Percentiles rank a stretch among this genome's conserved stretches.
phyloP scores from a whole-genome alignment of 139 green algal genomes.

The Gonium pectorale region DNA sequence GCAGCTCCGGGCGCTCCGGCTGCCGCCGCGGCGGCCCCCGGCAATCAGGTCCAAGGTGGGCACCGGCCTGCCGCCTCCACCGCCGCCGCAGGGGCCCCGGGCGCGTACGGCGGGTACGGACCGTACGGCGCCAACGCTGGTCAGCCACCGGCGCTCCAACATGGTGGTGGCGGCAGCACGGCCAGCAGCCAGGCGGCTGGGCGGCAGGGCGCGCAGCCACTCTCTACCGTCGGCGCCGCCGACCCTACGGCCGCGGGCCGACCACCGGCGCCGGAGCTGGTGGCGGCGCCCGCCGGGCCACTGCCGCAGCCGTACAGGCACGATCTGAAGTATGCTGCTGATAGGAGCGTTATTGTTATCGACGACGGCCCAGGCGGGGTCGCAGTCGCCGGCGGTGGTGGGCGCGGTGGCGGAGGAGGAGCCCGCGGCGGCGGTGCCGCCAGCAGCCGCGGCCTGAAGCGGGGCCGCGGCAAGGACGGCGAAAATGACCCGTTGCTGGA shows the following conservation, averaged over 20 bases:
- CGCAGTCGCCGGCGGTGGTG: neutral
- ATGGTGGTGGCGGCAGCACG: neutral
- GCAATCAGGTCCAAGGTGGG: neutral
- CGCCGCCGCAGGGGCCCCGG: neutral
- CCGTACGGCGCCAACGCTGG: no score
- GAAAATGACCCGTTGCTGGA: slow-evolving; percentile 6
- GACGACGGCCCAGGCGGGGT: neutral
- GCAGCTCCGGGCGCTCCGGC: no score
- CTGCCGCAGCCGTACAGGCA: slow-evolving; percentile 11
- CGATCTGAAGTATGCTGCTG: neutral
- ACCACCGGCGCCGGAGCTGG: neutral
- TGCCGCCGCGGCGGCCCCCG: neutral
- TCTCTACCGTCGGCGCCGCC: neutral
- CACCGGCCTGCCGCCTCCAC: no score
- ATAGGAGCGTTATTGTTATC: slow-evolving; percentile 24
- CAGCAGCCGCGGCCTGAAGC: no score
- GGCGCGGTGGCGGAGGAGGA: neutral
- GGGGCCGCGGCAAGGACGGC: slow-evolving; percentile 20
- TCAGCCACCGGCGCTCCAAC: no score
- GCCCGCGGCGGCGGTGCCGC: no score
- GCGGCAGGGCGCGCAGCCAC: no score
- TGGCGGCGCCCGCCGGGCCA: neutral
- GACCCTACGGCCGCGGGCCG: neutral
- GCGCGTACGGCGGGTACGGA: neutral
- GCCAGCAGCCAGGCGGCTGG: neutral